phyloP scores from a whole-genome alignment of 2,329 filamentous ascomycete species.

The Alternaria novae-zelandiae region DNA sequence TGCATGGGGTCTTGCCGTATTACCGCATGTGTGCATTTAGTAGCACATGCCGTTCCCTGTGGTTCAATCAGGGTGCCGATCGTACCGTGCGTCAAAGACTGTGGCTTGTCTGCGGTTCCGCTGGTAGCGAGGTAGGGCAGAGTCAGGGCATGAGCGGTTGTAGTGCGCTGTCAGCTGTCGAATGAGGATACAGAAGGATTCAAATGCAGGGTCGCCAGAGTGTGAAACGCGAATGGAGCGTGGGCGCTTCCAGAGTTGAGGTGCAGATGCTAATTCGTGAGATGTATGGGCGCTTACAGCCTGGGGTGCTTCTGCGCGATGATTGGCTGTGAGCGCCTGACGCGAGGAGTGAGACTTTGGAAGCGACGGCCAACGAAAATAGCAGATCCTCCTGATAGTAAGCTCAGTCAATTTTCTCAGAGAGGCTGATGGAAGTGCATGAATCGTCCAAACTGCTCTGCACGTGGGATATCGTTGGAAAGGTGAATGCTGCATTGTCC shows the following conservation, averaged over 20 bases:
- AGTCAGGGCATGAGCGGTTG: slow-evolving; percentile 5
- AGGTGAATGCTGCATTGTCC: neutral
- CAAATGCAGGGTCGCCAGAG: slow-evolving; percentile 24
- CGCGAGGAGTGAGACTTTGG: neutral
- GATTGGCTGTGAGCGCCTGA: slow-evolving; percentile 17
- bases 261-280: slow-evolving; percentile 32
- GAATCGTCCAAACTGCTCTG: neutral
- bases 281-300: slow-evolving; percentile 38
- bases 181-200: slow-evolving; percentile 19
- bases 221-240: slow-evolving; percentile 33
- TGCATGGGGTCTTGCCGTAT: slow-evolving; percentile 4
- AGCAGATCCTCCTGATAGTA: neutral
- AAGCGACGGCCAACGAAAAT: neutral
- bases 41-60: slow-evolving; percentile 5
- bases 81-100: slow-evolving; percentile 4
- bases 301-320: neutral
- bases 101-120: slow-evolving; percentile 15
- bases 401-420: neutral
- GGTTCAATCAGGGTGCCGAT: slow-evolving; percentile 10
- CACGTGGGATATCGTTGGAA: neutral
- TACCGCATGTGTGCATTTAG: slow-evolving; percentile 23
- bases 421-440: neutral
- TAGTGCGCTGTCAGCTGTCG: slow-evolving; percentile 7
- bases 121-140: neutral
- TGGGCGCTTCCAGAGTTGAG: slow-evolving; percentile 33